Evolutionary conservation across 495 filamentous ascomycete species (phyloP), one percentile per base, ranked within the genome.

Genomic region (Penicillium angulare): DNA sequence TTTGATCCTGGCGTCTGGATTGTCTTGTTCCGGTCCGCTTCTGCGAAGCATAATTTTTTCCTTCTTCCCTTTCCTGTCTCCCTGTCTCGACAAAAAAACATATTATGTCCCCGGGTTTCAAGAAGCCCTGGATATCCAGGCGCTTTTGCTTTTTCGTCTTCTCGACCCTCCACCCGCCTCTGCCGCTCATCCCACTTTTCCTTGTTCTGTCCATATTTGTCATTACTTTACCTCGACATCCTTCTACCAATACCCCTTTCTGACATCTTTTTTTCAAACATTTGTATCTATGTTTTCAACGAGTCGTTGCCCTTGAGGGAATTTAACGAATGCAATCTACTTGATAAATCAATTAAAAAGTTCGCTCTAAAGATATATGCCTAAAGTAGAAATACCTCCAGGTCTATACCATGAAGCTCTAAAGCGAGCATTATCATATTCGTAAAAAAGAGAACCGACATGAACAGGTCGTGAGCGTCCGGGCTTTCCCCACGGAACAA

Each of bases 231-330:
- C 33, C 26, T 49, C 29, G 21, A 22, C 47, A 17, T 58, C 60
- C 43, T 66, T 64, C 60, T 61, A 43, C 53, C 62, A 72, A 74
- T 72, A 72, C 70, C 70, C 70, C 63, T 60, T n/a, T n/a, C n/a
- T n/a, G n/a, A n/a, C n/a, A n/a, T n/a, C 59, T 47, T 56, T 36
- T 57, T 40, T 52, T 50, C 49, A 47, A 57, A 42, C 52, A 63
- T 52, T 63, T 69, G 60, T 63, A 60, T 53, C 53, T 73, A 70
- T 58, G 60, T 64, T 68, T 34, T 57, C 50, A 53, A 63, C 53
- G 59, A 65, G 53, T 56, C 23, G 40, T 56, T 53, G 53, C 56
- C 55, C 17, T 49, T 49, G 49, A 48, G 55, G 46, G 45, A n/a
- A n/a, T 50, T 29, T 61, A 46, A 63, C 52, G 62, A 65, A 57